Percentiles rank a stretch among this genome's conserved stretches.
These are phyloP conservation scores for Metschnikowia orientalis DNA, from an alignment of 805 yeast species.

Conservation along the genomic window DNA sequence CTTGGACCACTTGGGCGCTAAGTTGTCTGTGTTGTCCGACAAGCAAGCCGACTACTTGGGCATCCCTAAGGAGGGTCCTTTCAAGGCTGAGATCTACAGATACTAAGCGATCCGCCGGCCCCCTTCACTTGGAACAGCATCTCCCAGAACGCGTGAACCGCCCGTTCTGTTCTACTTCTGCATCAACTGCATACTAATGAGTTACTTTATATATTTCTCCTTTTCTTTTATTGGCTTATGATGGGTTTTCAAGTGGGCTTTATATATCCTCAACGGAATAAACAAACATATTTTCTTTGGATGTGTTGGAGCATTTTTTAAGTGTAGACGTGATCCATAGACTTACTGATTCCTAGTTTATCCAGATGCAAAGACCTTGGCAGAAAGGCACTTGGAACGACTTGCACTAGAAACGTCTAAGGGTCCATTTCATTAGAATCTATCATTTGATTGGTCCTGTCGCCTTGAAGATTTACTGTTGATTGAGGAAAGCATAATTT, in stretches of 20 bases:
- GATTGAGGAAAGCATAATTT: too few relatives aligned
- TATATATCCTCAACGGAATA: constrained; percentile 41
- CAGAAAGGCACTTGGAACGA: too few relatives aligned
- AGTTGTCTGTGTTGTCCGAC: constrained; percentile 67
- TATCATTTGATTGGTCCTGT: too few relatives aligned
- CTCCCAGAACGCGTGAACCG: constrained; percentile 4
- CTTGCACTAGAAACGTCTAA: too few relatives aligned
- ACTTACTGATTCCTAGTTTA: background rate
- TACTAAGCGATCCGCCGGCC: constrained; percentile 51
- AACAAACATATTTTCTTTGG: constrained; percentile 8
- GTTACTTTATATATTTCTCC: constrained; percentile 11
- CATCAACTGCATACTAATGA: constrained; percentile 47
- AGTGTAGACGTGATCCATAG: background rate
- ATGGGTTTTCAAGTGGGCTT: constrained; percentile 22
- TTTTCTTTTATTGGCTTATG: constrained; percentile 16
- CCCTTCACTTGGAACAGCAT: constrained; percentile 13
- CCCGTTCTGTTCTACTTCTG: constrained; percentile 26
- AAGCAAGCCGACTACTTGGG: constrained; percentile 94
- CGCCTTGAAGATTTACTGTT: too few relatives aligned
- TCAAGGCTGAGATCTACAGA: constrained; percentile 97
- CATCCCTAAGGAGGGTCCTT: constrained; percentile 90
- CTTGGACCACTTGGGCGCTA: constrained; percentile 90
- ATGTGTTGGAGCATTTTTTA: background rate
- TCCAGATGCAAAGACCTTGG: too few relatives aligned
- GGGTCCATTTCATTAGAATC: too few relatives aligned